Conservation (phyloP, 2,329 filamentous ascomycete species). For the Alternaria infectoria region DNA sequence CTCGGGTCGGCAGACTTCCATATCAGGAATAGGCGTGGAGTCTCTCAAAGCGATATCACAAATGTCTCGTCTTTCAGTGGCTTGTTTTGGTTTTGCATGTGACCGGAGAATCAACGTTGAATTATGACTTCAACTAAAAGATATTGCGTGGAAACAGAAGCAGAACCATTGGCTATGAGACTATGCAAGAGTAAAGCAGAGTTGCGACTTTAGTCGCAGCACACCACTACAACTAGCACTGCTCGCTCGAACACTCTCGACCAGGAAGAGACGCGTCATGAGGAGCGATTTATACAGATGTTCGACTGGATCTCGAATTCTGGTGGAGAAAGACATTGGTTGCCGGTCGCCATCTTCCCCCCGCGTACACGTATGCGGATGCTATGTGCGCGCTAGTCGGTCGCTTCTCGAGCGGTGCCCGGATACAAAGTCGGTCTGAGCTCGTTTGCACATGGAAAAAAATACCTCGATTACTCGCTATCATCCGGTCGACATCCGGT, state of each 20-base stretch:
- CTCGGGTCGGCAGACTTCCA: conserved; percentile 15
- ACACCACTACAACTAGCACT: not conserved
- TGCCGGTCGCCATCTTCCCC: not conserved
- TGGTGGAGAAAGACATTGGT: not conserved
- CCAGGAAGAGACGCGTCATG: not conserved
- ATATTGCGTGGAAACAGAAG: not conserved
- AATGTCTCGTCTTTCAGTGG: not conserved
- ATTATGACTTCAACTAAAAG: not conserved
- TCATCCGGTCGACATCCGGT: not conserved
- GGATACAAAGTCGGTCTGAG: not conserved
- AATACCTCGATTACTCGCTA: not conserved
- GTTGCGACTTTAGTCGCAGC: not conserved
- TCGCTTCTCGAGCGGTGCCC: not conserved
- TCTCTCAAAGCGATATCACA: not conserved
- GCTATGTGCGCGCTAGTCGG: not conserved
- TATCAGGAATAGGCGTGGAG: conserved; percentile 2
- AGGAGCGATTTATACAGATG: not conserved
- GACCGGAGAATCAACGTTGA: not conserved
- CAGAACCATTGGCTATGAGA: not conserved
- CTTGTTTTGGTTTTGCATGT: not conserved
- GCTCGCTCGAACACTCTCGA: not conserved
- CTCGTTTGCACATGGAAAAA: not conserved
- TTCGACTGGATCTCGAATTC: not conserved
- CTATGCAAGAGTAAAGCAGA: not conserved
- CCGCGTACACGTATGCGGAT: not conserved